Evolutionary conservation across 2,329 filamentous ascomycete genomes (phyloP), one percentile per base, ranked within the genome.

Genomic region (Penicillium thymicola): DNA sequence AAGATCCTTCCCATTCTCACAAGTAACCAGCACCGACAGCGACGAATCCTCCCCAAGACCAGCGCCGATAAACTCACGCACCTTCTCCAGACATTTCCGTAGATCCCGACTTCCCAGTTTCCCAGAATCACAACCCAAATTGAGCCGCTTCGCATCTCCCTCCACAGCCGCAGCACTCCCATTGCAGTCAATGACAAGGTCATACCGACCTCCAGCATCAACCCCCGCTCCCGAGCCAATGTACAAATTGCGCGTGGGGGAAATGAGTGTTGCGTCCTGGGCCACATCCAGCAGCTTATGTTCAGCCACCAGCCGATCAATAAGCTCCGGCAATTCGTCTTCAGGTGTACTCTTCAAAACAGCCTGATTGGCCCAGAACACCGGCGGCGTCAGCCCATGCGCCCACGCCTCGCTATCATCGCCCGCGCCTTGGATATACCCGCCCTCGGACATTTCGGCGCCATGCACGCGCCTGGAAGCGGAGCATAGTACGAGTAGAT

Each of bases 391-490:
- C 16, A 97, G 81, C 0, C 90, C 91, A 51, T 83, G 78, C 1
- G 92, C 88, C 94, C 94, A 99, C 64, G 90, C 90, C 78, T 99
- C 94, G 13, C 89, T 90, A 71, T 99, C 94, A 72, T 99, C 94
- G 2, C 89, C 94, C 0, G 93, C 93, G 49, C 94, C 94, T 75
- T 97, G 94, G 57, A 99, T 88, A 69, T 99, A 99, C 6, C 86
- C 87, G 3, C 82, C 84, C 68, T 88, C 86, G 28, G 84, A 84
- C 64, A 84, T 79, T 70, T 93, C 90, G 3, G 83, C 85, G 13
- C 86, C 88, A 2, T 77, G 76, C 1, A 92, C 86, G 16, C 88
- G 82, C 32, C 86, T 82, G 1, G 91, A 96, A 13, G 91, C 89
- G 1, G 92, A 97, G 70, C 90, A 94, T 68, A 94, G 89, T 23